A percentile compares a stretch with the other conserved stretches of the same genome.
Evolutionary conservation across 306 rosid genomes (phyloP).

Genomic region (Luffa aegyptiaca): DNA sequence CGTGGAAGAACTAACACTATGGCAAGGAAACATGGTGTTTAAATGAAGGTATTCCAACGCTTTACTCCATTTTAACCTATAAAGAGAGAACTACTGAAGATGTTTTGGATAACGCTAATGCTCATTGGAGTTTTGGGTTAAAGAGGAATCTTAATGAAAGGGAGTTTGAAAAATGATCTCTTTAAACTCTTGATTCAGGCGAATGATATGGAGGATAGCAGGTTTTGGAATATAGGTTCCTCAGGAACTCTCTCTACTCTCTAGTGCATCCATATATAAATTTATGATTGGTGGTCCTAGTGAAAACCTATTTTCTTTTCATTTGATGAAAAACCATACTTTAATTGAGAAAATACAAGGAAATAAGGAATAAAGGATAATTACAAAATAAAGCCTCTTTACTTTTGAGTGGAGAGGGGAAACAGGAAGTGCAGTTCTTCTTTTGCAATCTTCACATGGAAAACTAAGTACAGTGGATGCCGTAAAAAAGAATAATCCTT

Average conservation of each 20-base stretch:
- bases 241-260: not conserved
- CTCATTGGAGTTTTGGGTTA: not conserved
- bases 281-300: not conserved
- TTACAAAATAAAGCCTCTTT: not conserved
- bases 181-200: not conserved
- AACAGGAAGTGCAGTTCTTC: not conserved
- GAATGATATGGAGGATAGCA: not conserved
- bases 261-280: not conserved
- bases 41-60: no score
- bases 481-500: not conserved
- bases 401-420: not conserved
- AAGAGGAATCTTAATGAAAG: not conserved
- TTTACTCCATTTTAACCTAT: not conserved
- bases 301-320: not conserved
- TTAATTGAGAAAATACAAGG: no score
- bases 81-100: not conserved
- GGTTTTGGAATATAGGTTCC: not conserved
- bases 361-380: no score
- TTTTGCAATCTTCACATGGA: not conserved
- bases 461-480: not conserved
- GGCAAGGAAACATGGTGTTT: no score
- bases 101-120: not conserved
- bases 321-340: no score
- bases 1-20: no score
- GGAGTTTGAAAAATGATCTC: not conserved